These are phyloP conservation scores for Kodamaea arcana DNA, from an alignment of 1,139 yeast species.

Conservation along the genomic window DNA sequence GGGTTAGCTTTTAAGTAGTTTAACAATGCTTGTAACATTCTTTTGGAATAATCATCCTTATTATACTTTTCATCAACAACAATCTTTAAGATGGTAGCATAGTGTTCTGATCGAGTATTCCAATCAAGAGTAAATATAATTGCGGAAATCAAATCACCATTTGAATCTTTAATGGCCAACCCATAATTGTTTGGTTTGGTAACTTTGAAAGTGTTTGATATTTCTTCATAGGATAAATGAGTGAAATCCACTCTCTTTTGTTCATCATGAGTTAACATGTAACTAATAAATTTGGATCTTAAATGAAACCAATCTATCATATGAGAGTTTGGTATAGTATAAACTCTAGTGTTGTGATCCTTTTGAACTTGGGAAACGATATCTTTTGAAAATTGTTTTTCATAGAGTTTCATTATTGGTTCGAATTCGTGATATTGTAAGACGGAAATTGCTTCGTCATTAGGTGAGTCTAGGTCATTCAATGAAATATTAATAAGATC, in stretches of 20 bases:
- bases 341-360: conserved; percentile 29
- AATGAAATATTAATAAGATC: conserved; percentile 28
- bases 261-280: conserved; percentile 22
- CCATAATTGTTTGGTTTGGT: conserved; percentile 32
- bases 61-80: conserved; percentile 21
- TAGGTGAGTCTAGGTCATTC: conserved; percentile 3
- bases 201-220: conserved; percentile 18
- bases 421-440: conserved; percentile 32
- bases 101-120: conserved; percentile 16
- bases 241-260: conserved; percentile 20
- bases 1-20: conserved; percentile 12
- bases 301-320: conserved; percentile 44
- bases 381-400: conserved; percentile 16
- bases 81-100: conserved; percentile 28
- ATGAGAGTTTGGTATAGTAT: conserved; percentile 27
- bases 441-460: conserved; percentile 11
- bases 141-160: conserved; percentile 24
- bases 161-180: conserved; percentile 18
- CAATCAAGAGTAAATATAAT: conserved; percentile 43
- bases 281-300: conserved; percentile 35
- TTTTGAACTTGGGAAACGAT: conserved; percentile 15
- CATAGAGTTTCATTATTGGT: conserved; percentile 21
- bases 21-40: conserved; percentile 24
- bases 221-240: conserved; percentile 21
- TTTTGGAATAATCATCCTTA: conserved; percentile 14